Percentiles rank a stretch among this genome's conserved stretches.
Conservation (phyloP, 305 asterid genomes). For the Fraxinus velutina region DNA sequence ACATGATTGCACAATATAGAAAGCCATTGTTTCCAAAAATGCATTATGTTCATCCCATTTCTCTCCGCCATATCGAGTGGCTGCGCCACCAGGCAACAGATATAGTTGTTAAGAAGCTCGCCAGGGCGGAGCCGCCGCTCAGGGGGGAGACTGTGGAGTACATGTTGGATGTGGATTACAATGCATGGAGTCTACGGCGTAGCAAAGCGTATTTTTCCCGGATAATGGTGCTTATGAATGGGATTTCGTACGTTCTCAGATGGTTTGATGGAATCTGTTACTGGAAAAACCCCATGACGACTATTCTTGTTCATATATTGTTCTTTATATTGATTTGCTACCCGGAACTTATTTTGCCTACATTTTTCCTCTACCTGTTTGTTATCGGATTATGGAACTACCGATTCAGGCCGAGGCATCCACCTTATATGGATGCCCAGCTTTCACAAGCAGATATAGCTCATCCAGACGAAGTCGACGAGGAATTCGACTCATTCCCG, state of each 20-base stretch:
- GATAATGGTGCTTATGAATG: slow-evolving; percentile 71
- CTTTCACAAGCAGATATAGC: slow-evolving; percentile 77
- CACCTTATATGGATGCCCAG: slow-evolving; percentile 88
- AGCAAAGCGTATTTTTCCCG: slow-evolving; percentile 90
- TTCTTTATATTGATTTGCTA: slow-evolving; percentile 80
- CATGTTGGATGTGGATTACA: slow-evolving; percentile 88
- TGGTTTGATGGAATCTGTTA: slow-evolving; percentile 74
- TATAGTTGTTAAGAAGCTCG: slow-evolving; percentile 58
- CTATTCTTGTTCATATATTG: slow-evolving; percentile 72
- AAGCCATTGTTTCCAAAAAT: slow-evolving; percentile 85
- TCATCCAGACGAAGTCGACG: slow-evolving; percentile 80
- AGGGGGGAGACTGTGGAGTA: slow-evolving; percentile 78
- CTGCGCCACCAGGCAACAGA: slow-evolving; percentile 90
- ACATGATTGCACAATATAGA: slow-evolving; percentile 74
- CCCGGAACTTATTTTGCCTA: slow-evolving; percentile 78
- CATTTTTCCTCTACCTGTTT: slow-evolving; percentile 83
- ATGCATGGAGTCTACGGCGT: slow-evolving; percentile 79
- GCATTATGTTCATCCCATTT: slow-evolving; percentile 80
- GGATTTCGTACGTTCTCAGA: slow-evolving; percentile 45
- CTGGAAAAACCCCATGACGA: slow-evolving; percentile 83
- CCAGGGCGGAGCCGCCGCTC: slow-evolving; percentile 87
- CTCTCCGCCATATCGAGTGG: slow-evolving; percentile 83
- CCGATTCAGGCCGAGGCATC: slow-evolving; percentile 62
- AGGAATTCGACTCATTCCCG: slow-evolving; percentile 87
- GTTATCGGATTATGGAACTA: slow-evolving; percentile 87